These are phyloP conservation scores for Neurospora discreta DNA, from an alignment of 495 filamentous ascomycete species.

Conservation along the genomic window DNA sequence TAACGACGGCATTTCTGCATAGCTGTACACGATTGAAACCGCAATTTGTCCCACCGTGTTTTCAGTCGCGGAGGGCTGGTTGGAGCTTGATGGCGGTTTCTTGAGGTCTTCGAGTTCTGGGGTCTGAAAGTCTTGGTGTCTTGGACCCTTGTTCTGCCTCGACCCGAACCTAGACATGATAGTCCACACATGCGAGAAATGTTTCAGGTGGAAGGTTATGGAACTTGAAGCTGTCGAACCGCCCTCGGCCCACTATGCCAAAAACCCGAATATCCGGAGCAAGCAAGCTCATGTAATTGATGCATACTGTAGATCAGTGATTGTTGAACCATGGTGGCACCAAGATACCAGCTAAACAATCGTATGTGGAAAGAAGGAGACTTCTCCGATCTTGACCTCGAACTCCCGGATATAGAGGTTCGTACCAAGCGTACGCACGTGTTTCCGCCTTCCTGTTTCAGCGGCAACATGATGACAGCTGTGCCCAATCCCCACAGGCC, in stretches of 20 bases:
- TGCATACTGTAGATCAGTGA: not conserved
- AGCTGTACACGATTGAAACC: not conserved
- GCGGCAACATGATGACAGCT: not conserved
- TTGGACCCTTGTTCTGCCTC: not conserved
- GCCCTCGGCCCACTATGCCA: not conserved
- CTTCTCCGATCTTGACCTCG: not conserved
- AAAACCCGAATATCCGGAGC: not conserved
- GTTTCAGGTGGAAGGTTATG: not conserved
- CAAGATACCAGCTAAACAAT: not conserved
- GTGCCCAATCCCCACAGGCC: not conserved
- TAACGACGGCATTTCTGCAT: not conserved
- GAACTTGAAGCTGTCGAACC: not conserved
- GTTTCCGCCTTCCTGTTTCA: not conserved
- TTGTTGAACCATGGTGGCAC: not conserved
- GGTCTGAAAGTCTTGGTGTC: not conserved
- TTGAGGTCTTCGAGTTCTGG: not conserved
- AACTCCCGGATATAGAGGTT: not conserved
- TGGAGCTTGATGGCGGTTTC: not conserved
- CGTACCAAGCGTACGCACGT: not conserved
- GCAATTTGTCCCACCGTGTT: not conserved
- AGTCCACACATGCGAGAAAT: not conserved
- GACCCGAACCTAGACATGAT: not conserved
- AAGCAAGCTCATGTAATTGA: not conserved
- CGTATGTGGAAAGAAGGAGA: not conserved
- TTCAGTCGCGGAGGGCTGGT: not conserved